Conservation (phyloP, 192 early-diverging fungal genomes). For the Dispira simplex region DNA sequence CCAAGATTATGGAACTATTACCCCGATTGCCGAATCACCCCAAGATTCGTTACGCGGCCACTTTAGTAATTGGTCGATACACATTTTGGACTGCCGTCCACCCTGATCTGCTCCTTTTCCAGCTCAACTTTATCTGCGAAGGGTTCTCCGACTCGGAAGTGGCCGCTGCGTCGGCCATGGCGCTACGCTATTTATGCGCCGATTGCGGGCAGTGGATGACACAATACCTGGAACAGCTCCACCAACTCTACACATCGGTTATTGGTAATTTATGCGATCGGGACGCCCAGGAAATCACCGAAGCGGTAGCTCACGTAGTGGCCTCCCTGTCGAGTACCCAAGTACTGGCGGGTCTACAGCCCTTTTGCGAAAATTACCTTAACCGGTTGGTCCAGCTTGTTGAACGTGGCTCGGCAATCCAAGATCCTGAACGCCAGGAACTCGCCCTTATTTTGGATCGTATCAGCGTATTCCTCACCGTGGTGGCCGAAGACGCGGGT, state of each 20-base stretch:
- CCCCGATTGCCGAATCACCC: slow-evolving; percentile 78
- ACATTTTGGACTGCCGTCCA: slow-evolving; percentile 82
- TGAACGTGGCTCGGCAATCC: not conserved
- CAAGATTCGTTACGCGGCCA: slow-evolving; percentile 90
- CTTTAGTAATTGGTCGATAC: slow-evolving; percentile 91
- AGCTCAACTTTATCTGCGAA: slow-evolving; percentile 77
- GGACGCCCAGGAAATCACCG: slow-evolving; percentile 68
- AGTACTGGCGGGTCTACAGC: slow-evolving; percentile 20
- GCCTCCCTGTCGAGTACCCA: slow-evolving; percentile 35
- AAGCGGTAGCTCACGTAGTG: slow-evolving; percentile 79
- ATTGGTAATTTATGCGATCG: slow-evolving; percentile 38
- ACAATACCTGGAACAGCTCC: slow-evolving; percentile 7
- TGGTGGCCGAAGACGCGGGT: not conserved
- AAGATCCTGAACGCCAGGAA: not conserved
- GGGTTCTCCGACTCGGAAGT: slow-evolving; percentile 82
- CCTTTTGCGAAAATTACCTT: slow-evolving; percentile 13
- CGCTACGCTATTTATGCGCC: slow-evolving; percentile 80
- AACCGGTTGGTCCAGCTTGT: slow-evolving; percentile 6
- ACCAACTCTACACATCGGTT: slow-evolving; percentile 4
- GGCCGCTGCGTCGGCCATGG: slow-evolving; percentile 67
- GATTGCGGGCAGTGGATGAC: slow-evolving; percentile 50
- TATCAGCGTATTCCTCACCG: not conserved
- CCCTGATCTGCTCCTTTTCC: slow-evolving; percentile 81
- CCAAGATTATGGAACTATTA: slow-evolving; percentile 83
- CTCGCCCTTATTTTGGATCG: slow-evolving; percentile 1